Base-by-base conservation (phyloP, 108 stramenopile genomes). In the Fistulifera pelliculosa region DNA sequence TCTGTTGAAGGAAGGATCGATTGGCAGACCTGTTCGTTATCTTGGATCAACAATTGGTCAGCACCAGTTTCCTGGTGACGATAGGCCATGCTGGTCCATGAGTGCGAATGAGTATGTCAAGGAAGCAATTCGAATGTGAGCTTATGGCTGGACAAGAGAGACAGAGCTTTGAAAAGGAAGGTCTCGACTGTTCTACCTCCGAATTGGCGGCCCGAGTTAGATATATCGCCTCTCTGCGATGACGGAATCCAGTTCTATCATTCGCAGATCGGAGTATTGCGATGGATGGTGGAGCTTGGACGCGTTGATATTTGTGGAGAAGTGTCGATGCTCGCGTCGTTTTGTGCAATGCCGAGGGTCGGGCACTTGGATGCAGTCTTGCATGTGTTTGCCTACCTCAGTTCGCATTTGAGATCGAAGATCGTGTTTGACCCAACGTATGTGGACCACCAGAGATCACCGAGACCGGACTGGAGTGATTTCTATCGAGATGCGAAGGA, bases 261-360 rank as follows among this genome's bases (percentile, higher is more conserved):
- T 14, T 57, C 49, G 14, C 56, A 58, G 31, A 69, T 79, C 43
- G 73, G 77, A 11, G 49, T 73, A 5, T 48, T 76, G 0, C 56
- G 71, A 24, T 81, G 76, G 76, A 62, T 65, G 31, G 70, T 74
- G 19, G 74, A 81, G 38, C 38, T 77, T 8, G 69, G 75, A 26
- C 38, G 74, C 27, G 31, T 74, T 19, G 73, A 81, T 49, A 72
- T 81, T 18, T 21, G 25, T 16, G 42, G 28, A 17, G 71, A 73
- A 49, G 68, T 73, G 0, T 73, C 74, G 35, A 58, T 75, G 50
- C 19, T 81, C 23, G 58, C 76, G 13, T 59, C 65, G 15, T 58
- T 56, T 53, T 35, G 55, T 2, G 73, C 70, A 1, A 24, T 49
- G 23, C 70, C 75, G 11, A 54, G 74, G n/a, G 62, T 58, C 2